Evolutionary conservation across 2,329 filamentous ascomycete genomes (phyloP), one percentile per base, ranked within the genome.

Genomic region (Trichoderma oligosporum): DNA sequence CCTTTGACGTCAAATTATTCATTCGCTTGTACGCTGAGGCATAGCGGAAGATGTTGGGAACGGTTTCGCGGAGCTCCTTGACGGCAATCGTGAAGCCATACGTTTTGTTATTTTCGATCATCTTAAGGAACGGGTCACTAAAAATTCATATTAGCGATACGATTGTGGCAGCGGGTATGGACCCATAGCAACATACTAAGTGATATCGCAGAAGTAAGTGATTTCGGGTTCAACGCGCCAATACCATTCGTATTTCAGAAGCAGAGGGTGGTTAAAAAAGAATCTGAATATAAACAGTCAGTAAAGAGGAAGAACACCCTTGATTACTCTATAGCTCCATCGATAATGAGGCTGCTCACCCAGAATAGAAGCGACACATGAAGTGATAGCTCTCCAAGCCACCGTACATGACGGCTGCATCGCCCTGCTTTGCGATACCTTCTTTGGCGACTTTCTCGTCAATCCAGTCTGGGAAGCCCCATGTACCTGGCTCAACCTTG

Each of bases 121-220:
- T 99, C 72, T 91, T 87, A 60, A 94, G 80, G 78, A 99, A 99
- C 1, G 94, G 94, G 72, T 99, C 94, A 70, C 89, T 93, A 61
- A 12, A 46, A 12, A 60, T 66, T 55, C 66, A 61, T 25, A 33
- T 44, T 18, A 51, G 55, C 11, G 9, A 29, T 25, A 29, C 14
- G 16, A 3, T 11, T 25, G 11, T 16, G 4, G 7, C 2, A 36
- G 11, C 4, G 2, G 14, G 20, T 22, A 55, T 5, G 4, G 6
- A 7, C 9, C 20, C 8, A 16, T 14, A 18, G 14, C 7, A 27
- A 64, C 67, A 41, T 84, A 93, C 89, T 99, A 99, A 63, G 94
- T 99, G 65, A 99, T 97, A 71, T 99, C 94, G 74, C 94, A 99
- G 78, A 99, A 99, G 78, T 97, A 99, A 77, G 93, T 97, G 83